Conservation (phyloP, 2,329 filamentous ascomycete genomes). For the Colletotrichum sansevieriae region DNA sequence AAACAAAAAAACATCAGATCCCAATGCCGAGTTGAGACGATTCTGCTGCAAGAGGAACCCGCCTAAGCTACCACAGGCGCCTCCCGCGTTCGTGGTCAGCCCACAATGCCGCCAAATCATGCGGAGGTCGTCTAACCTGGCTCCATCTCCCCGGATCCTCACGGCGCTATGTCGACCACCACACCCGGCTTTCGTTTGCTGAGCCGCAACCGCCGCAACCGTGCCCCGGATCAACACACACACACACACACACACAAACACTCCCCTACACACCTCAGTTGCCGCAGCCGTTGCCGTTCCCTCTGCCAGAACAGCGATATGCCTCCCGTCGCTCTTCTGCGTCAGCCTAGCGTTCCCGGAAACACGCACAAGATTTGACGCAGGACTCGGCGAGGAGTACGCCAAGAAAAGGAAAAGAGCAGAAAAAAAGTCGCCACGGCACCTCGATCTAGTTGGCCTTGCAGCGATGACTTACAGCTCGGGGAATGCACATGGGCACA, state of each 20-base stretch:
- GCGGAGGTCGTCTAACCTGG: conserved; percentile 36
- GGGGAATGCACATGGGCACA: neutral
- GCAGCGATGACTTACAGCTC: conserved; percentile 26
- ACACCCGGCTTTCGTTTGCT: conserved; percentile 1
- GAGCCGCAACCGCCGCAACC: conserved; percentile 6
- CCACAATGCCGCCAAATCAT: conserved; percentile 38
- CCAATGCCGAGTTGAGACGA: conserved; percentile 36
- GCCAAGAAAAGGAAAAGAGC: neutral
- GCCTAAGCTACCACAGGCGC: conserved; percentile 13
- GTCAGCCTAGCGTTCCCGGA: neutral
- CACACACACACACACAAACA: no score
- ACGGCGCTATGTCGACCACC: conserved; percentile 7
- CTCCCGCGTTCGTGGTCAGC: conserved; percentile 39
- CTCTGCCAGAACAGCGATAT: conserved; percentile 3
- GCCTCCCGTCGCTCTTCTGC: neutral
- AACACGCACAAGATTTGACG: neutral
- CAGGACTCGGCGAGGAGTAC: conserved; percentile 12
- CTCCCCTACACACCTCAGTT: neutral
- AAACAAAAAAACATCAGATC: conserved; percentile 21
- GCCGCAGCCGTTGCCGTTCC: neutral
- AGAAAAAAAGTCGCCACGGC: neutral
- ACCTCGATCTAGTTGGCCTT: neutral
- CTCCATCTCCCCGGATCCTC: conserved; percentile 32
- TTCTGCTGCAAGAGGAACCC: conserved; percentile 25
- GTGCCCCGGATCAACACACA: neutral